These are phyloP conservation scores for Tympanopsis confertula DNA, from an alignment of 2,329 filamentous ascomycete species.

Conservation along the genomic window DNA sequence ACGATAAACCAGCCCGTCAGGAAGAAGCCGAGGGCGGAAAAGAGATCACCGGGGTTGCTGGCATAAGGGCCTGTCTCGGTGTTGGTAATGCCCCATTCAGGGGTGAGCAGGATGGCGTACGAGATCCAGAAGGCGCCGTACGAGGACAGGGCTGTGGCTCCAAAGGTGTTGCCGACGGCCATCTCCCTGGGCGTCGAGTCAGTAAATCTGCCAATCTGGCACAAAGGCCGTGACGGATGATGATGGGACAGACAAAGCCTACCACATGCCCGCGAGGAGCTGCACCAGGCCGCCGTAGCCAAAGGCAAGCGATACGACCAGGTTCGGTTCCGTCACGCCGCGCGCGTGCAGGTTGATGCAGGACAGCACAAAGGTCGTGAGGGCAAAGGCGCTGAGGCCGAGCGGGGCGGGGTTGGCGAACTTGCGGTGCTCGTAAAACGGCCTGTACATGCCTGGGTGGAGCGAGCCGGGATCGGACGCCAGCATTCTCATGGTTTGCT, in stretches of 20 bases:
- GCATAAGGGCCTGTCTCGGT: constrained; percentile 19
- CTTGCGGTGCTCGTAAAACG: constrained; percentile 15
- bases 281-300: constrained; percentile 52
- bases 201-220: constrained; percentile 56
- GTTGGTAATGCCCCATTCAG: constrained; percentile 34
- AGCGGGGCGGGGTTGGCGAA: constrained; percentile 49
- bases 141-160: constrained; percentile 46
- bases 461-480: too few relatives aligned
- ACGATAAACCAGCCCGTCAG: constrained; percentile 50
- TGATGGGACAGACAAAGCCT: constrained; percentile 14
- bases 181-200: constrained; percentile 44
- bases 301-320: constrained; percentile 34
- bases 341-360: constrained; percentile 35
- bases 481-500: too few relatives aligned
- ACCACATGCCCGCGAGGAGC: constrained; percentile 54
- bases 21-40: constrained; percentile 42
- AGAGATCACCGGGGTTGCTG: constrained; percentile 23
- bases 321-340: constrained; percentile 33
- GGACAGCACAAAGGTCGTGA: constrained; percentile 51
- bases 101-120: constrained; percentile 43
- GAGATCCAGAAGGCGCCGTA: constrained; percentile 53
- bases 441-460: not conserved
- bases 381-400: constrained; percentile 50
- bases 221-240: constrained; percentile 27
- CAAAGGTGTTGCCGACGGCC: constrained; percentile 47